phyloP scores from a whole-genome alignment of 139 green algal genomes.

The Chlamydomonas schloesseri region DNA sequence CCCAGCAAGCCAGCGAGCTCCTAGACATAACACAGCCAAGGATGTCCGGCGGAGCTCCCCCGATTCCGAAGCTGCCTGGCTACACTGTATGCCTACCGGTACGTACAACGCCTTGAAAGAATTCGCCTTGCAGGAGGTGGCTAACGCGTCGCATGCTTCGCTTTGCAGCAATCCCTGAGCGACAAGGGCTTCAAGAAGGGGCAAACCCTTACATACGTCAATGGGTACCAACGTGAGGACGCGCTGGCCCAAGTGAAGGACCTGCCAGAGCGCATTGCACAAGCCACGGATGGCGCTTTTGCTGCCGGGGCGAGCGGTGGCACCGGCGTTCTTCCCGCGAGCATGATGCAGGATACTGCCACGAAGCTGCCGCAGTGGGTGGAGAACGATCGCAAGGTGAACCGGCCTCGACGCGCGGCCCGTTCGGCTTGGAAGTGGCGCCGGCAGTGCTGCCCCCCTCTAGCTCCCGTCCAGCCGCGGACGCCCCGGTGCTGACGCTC shows the following conservation, averaged over 20 bases:
- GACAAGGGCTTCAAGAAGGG: slow-evolving; percentile 66
- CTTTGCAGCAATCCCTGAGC: slow-evolving; percentile 56
- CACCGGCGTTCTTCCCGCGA: not conserved
- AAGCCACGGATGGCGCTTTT: not conserved
- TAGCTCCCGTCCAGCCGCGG: no score
- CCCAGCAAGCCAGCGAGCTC: no score
- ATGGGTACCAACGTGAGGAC: slow-evolving; percentile 78
- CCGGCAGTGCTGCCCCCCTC: not conserved
- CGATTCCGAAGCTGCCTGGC: slow-evolving; percentile 83
- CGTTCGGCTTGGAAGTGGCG: not conserved
- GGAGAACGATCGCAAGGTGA: slow-evolving; percentile 86
- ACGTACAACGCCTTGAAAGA: slow-evolving; percentile 7
- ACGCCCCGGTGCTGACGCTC: no score
- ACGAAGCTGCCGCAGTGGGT: slow-evolving; percentile 83
- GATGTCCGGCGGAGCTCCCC: slow-evolving; percentile 35
- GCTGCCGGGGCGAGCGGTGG: not conserved
- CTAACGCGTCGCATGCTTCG: not conserved
- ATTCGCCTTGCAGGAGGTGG: not conserved
- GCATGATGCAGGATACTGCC: slow-evolving; percentile 14
- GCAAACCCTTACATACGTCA: slow-evolving; percentile 80
- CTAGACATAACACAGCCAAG: not conserved
- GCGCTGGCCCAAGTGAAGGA: slow-evolving; percentile 50
- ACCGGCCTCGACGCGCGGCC: not conserved
- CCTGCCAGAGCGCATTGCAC: not conserved
- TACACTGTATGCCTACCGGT: slow-evolving; percentile 79